These are phyloP conservation scores for Penicillium fuscoglaucum DNA, from an alignment of 2,329 filamentous ascomycete genomes.

Conservation along the genomic window DNA sequence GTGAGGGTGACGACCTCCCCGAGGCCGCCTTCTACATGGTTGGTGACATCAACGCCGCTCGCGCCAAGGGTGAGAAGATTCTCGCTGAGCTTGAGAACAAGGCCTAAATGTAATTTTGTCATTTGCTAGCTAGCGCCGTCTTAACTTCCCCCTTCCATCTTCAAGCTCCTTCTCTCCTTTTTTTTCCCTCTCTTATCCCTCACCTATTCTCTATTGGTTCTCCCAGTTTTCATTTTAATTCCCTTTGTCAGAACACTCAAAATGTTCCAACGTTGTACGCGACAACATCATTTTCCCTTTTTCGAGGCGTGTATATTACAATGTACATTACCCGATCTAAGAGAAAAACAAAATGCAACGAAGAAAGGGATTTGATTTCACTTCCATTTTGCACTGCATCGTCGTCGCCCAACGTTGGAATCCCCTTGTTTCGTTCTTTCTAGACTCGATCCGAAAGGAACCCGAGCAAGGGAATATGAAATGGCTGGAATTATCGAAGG, in stretches of 20 bases:
- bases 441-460: slow-evolving; percentile 14
- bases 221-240: slow-evolving; percentile 24
- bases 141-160: slow-evolving; percentile 20
- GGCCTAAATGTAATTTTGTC: slow-evolving; percentile 50
- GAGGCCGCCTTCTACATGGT: slow-evolving; percentile 98
- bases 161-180: slow-evolving; percentile 12
- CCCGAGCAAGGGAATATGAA: slow-evolving; percentile 5
- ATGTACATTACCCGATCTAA: slow-evolving; percentile 45
- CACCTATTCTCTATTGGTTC: slow-evolving; percentile 10
- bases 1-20: slow-evolving; percentile 93
- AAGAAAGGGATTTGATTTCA: slow-evolving; percentile 26
- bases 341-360: slow-evolving; percentile 22
- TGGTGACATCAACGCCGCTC: slow-evolving; percentile 89
- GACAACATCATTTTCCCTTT: slow-evolving; percentile 35
- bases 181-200: neutral
- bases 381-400: slow-evolving; percentile 9
- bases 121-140: slow-evolving; percentile 40
- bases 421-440: neutral
- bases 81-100: slow-evolving; percentile 80
- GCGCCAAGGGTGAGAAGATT: slow-evolving; percentile 99
- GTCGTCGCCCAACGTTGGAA: neutral
- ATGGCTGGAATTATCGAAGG: neutral
- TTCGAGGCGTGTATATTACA: slow-evolving; percentile 45
- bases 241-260: slow-evolving; percentile 28
- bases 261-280: slow-evolving; percentile 12